Evolutionary conservation across 345 rosid genomes (phyloP).

Genomic region (Sonneratia alba): DNA sequence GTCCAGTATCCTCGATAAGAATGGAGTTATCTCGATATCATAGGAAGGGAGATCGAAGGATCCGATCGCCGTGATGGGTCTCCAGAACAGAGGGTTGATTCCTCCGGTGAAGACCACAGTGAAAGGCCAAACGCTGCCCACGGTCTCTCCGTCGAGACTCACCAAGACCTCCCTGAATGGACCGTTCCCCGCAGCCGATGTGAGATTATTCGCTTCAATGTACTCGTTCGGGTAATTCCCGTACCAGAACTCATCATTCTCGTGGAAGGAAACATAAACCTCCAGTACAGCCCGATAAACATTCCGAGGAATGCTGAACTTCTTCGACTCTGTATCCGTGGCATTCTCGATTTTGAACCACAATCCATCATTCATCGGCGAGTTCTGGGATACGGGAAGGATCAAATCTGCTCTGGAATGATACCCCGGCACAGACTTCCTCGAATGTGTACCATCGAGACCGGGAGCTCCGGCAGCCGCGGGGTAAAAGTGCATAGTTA

Average conservation of each 20-base stretch:
- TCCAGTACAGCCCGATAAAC: conserved; percentile 82
- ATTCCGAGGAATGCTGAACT: conserved; percentile 57
- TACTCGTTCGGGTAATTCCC: conserved; percentile 59
- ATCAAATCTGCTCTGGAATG: conserved; percentile 59
- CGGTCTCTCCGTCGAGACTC: conserved; percentile 49
- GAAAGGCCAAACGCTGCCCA: conserved; percentile 84
- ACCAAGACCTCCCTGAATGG: conserved; percentile 87
- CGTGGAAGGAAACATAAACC: conserved; percentile 87
- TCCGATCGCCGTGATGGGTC: conserved; percentile 68
- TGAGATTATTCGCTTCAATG: conserved; percentile 48
- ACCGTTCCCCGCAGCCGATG: conserved; percentile 51
- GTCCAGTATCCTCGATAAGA: conserved; percentile 60
- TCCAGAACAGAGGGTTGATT: conserved; percentile 73
- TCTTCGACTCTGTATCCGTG: conserved; percentile 30
- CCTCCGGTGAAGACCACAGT: conserved; percentile 88
- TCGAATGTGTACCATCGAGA: background rate
- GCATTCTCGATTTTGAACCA: conserved; percentile 72
- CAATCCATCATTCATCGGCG: conserved; percentile 65
- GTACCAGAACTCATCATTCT: conserved; percentile 89
- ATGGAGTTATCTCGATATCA: conserved; percentile 67
- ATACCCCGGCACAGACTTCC: conserved; percentile 9
- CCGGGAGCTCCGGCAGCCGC: conserved; percentile 12
- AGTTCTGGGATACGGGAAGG: conserved; percentile 58
- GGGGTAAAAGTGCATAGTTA: conserved; percentile 61
- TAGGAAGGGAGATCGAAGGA: conserved; percentile 81